Conservation (phyloP, 345 rosid species). For the Salix koriyanagi region DNA sequence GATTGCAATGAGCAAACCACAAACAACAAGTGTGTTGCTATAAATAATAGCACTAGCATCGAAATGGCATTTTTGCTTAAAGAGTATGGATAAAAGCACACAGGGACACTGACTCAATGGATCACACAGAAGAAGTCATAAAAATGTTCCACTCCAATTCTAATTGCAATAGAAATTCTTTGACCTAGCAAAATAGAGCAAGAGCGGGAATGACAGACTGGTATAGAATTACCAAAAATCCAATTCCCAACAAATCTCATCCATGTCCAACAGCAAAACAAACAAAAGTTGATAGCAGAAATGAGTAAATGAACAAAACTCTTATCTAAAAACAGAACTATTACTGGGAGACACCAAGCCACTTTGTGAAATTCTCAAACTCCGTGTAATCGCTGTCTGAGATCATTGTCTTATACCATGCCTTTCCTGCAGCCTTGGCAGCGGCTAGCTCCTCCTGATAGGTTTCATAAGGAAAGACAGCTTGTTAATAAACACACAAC, state of each 20-base stretch:
- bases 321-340: conserved; percentile 1
- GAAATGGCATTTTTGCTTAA: too few relatives aligned
- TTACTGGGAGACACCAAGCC: conserved; percentile 75
- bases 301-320: background rate
- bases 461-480: background rate
- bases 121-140: background rate
- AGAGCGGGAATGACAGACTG: background rate
- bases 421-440: conserved; percentile 76
- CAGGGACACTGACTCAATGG: background rate
- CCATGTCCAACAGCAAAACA: background rate
- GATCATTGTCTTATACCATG: conserved; percentile 91
- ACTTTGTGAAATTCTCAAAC: conserved; percentile 79
- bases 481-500: background rate
- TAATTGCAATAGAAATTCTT: background rate
- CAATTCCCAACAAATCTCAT: background rate
- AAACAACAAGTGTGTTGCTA: too few relatives aligned
- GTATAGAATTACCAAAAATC: background rate
- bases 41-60: too few relatives aligned
- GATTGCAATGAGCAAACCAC: too few relatives aligned
- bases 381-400: conserved; percentile 88
- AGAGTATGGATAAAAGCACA: background rate
- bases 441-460: conserved; percentile 77
- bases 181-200: background rate
- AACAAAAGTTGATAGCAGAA: background rate
- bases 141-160: background rate